A percentile compares a stretch with the other conserved stretches of the same genome.
phyloP scores from a whole-genome alignment of 192 early-diverging fungal genomes.

The Gamsiella multidivaricata region DNA sequence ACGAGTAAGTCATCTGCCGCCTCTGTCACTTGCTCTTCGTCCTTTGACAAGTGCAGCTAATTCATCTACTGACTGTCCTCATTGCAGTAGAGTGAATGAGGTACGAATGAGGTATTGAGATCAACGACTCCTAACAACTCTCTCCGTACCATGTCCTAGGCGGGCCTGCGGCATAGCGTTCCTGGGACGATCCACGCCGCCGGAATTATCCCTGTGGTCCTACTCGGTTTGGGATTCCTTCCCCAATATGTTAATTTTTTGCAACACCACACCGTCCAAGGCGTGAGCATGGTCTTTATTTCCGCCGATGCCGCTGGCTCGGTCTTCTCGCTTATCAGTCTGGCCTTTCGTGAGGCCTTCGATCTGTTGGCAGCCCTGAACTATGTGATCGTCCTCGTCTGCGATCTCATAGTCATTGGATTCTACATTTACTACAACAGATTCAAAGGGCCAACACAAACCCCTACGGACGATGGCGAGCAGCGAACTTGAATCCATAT shows the following conservation, averaged over 20 bases:
- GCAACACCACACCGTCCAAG: slow-evolving; percentile 48
- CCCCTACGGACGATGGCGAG: no score
- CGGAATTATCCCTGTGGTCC: slow-evolving; percentile 56
- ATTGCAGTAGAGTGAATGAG: not conserved
- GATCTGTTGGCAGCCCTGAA: slow-evolving; percentile 39
- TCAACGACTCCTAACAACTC: no score
- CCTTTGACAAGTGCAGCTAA: no score
- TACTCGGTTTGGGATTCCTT: slow-evolving; percentile 53
- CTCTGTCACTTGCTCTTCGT: no score
- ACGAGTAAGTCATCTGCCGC: slow-evolving; percentile 20
- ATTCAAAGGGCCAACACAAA: no score
- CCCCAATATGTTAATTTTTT: slow-evolving; percentile 60
- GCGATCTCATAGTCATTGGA: slow-evolving; percentile 28
- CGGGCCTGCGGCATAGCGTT: slow-evolving; percentile 30
- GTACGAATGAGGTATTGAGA: no score
- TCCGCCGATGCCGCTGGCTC: slow-evolving; percentile 56
- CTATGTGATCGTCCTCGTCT: slow-evolving; percentile 34
- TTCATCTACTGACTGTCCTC: not conserved
- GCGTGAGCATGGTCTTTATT: slow-evolving; percentile 58
- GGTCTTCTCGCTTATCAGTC: slow-evolving; percentile 55
- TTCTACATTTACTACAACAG: slow-evolving; percentile 41
- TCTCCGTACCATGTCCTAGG: slow-evolving; percentile 10
- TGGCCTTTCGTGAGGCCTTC: slow-evolving; percentile 31
- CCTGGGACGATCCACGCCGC: slow-evolving; percentile 50
- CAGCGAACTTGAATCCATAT: no score